phyloP scores from a whole-genome alignment of 805 yeast genomes.

The Zygoascus flipseniorum region DNA sequence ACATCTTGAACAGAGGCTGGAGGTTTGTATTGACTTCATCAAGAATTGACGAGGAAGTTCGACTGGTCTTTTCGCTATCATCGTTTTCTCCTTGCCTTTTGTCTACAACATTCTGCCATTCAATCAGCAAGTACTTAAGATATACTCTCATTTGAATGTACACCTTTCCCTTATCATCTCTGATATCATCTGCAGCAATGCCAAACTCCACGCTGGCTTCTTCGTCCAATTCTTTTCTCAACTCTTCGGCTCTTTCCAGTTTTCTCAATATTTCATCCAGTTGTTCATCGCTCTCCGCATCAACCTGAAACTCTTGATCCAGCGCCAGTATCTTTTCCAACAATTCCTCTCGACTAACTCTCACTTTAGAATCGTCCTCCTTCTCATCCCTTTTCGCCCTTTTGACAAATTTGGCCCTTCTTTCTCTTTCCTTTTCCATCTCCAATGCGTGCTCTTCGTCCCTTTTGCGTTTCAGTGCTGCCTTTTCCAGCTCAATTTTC shows the following conservation, averaged over 20 bases:
- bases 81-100: slow-evolving; percentile 21
- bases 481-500: slow-evolving; percentile 6
- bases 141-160: slow-evolving; percentile 39
- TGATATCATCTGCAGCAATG: not conserved
- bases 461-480: slow-evolving; percentile 2
- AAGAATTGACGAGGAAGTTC: slow-evolving; percentile 25
- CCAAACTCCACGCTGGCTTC: slow-evolving; percentile 20
- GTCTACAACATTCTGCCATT: slow-evolving; percentile 30
- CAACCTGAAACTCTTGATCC: slow-evolving; percentile 18
- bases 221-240: slow-evolving; percentile 23
- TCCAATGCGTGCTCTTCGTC: slow-evolving; percentile 17
- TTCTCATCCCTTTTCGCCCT: slow-evolving; percentile 23
- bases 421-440: slow-evolving; percentile 31
- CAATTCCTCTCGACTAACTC: slow-evolving; percentile 20
- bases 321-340: slow-evolving; percentile 19
- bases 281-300: slow-evolving; percentile 19
- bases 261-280: slow-evolving; percentile 15
- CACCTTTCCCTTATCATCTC: slow-evolving; percentile 28
- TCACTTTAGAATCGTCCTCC: slow-evolving; percentile 11
- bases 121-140: slow-evolving; percentile 34
- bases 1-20: slow-evolving; percentile 44
- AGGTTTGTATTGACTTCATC: slow-evolving; percentile 42
- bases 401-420: slow-evolving; percentile 22
- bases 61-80: slow-evolving; percentile 6
- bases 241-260: slow-evolving; percentile 10